These are phyloP conservation scores for Calonectria montana DNA, from an alignment of 2,329 filamentous ascomycete genomes.

Conservation along the genomic window DNA sequence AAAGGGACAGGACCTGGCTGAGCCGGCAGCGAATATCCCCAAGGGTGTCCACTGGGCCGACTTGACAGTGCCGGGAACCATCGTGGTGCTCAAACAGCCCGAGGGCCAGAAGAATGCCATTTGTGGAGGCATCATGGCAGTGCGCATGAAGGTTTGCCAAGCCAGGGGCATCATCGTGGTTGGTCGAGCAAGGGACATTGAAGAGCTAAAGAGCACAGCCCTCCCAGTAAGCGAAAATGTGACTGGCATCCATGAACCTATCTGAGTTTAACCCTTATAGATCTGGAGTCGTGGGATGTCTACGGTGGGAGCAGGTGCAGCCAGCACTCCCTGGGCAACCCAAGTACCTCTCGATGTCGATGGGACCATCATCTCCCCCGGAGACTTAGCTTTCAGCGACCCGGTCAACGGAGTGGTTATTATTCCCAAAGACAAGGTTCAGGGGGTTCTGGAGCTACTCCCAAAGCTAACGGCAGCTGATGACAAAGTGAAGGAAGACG, in stretches of 20 bases:
- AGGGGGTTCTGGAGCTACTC: slow-evolving; percentile 70
- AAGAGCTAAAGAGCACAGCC: slow-evolving; percentile 65
- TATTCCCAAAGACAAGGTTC: slow-evolving; percentile 71
- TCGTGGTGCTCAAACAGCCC: slow-evolving; percentile 76
- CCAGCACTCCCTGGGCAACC: slow-evolving; percentile 66
- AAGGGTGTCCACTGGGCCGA: slow-evolving; percentile 76
- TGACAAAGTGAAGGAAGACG: slow-evolving; percentile 72
- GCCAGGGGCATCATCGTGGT: slow-evolving; percentile 73
- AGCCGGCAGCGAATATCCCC: slow-evolving; percentile 62
- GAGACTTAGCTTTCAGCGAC: slow-evolving; percentile 79
- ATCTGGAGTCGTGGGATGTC: slow-evolving; percentile 69
- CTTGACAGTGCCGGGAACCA: slow-evolving; percentile 66
- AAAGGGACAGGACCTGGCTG: slow-evolving; percentile 58
- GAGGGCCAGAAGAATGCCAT: slow-evolving; percentile 74
- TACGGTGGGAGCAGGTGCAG: slow-evolving; percentile 67
- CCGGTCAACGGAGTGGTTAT: slow-evolving; percentile 76
- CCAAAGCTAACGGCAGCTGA: slow-evolving; percentile 64
- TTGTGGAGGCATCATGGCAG: slow-evolving; percentile 81
- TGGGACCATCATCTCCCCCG: slow-evolving; percentile 57
- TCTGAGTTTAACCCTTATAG: slow-evolving; percentile 44
- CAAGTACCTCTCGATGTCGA: slow-evolving; percentile 58
- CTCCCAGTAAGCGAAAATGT: slow-evolving; percentile 61
- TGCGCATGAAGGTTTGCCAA: slow-evolving; percentile 72
- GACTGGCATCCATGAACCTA: neutral
- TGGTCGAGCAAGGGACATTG: slow-evolving; percentile 75